These are phyloP conservation scores for Penicillium sp. DNA, from an alignment of 2,329 filamentous ascomycete species.

Conservation along the genomic window DNA sequence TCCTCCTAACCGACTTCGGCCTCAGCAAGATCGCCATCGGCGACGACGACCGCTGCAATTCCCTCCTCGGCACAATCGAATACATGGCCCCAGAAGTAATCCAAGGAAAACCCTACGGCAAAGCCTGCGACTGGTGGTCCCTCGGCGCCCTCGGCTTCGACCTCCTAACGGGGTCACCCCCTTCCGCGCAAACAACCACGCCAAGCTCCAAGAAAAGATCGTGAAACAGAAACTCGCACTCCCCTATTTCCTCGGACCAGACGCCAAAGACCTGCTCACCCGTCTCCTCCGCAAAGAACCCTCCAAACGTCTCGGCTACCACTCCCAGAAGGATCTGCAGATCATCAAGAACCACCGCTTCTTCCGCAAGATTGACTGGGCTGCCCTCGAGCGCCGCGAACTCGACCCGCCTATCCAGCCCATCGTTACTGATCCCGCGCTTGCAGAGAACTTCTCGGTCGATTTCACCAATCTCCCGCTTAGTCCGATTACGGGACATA, in stretches of 20 bases:
- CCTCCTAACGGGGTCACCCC: slow-evolving; percentile 89
- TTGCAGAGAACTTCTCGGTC: slow-evolving; percentile 92
- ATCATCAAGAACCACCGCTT: slow-evolving; percentile 90
- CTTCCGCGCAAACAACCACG: slow-evolving; percentile 84
- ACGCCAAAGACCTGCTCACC: slow-evolving; percentile 90
- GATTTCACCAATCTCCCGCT: slow-evolving; percentile 86
- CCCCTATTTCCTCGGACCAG: slow-evolving; percentile 84
- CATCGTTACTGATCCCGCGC: slow-evolving; percentile 88
- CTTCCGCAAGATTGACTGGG: slow-evolving; percentile 97
- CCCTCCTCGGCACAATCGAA: slow-evolving; percentile 88
- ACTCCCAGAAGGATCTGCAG: slow-evolving; percentile 82
- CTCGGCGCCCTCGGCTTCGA: slow-evolving; percentile 90
- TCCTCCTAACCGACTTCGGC: slow-evolving; percentile 93
- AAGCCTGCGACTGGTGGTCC: slow-evolving; percentile 98
- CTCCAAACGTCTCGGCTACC: slow-evolving; percentile 77
- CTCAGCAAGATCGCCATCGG: slow-evolving; percentile 90
- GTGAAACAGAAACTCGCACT: slow-evolving; percentile 83
- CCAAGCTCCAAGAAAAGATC: slow-evolving; percentile 95
- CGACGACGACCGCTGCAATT: slow-evolving; percentile 69
- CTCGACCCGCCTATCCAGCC: slow-evolving; percentile 85
- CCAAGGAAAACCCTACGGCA: slow-evolving; percentile 81
- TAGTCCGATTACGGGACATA: slow-evolving; percentile 57
- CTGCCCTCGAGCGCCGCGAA: slow-evolving; percentile 74
- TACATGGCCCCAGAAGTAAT: slow-evolving; percentile 99
- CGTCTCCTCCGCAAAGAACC: slow-evolving; percentile 90